Base-by-base conservation (phyloP, 805 yeast species). In the Saturnispora mendoncae region DNA sequence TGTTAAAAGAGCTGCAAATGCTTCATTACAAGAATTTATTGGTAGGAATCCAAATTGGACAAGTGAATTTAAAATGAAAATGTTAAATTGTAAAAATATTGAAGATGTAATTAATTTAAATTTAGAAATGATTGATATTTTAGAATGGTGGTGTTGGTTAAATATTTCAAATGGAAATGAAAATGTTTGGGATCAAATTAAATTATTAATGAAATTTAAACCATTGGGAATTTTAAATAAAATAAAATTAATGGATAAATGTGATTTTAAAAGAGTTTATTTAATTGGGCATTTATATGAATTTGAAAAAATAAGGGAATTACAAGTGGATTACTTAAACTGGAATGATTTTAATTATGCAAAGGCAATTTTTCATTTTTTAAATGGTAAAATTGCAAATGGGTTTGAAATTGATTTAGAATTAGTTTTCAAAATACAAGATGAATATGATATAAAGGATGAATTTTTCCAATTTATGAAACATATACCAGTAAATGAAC, bases 21-120 rank as follows among this genome's bases (percentile, higher is more conserved):
- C 97, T 1, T 90, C 92, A 0, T 52, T 88, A 6, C 97, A 88
- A 54, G 97, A 88, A 52, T 67, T 82, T 13, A 56, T 85, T 3
- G 97, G 97, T 0, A 63, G 97, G 28, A 79, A 76, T 19, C 28
- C 33, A 9, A n/a, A 8, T 13, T 35, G 31, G 31, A 26, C 21
- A 1, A 13, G 15, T 12, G 31, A 35, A 3, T 25, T 24, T 8
- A 35, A 35, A 26, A 26, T 35, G 25, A 19, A 15, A 20, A 3
- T 35, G 8, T 26, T 35, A 14, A 20, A 25, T 6, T 7, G 17
- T 6, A 9, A 27, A 9, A 27, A 6, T 6, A 13, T 27, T 27
- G 29, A 27, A 27, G 14, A 27, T 27, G 29, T 27, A 15, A 9
- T 26, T 5, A 19, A 23, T 4, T 17, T 10, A 14, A 29, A 25